phyloP scores from a whole-genome alignment of 2,329 filamentous ascomycete species.

The Trichoderma cornu-damae region DNA sequence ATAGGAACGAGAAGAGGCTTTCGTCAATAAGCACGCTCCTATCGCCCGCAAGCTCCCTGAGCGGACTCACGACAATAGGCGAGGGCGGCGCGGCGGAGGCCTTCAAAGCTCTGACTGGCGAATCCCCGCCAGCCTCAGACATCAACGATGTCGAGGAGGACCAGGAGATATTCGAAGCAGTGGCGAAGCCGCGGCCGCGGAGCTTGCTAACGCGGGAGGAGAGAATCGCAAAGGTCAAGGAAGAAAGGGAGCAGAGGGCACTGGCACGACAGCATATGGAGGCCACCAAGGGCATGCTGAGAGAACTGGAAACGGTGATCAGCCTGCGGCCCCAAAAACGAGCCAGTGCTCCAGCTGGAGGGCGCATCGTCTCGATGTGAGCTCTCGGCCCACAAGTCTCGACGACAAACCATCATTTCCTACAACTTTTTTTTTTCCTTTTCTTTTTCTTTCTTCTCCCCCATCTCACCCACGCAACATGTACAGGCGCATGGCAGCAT shows the following conservation, averaged over 20 bases:
- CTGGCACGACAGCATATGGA: constrained; percentile 68
- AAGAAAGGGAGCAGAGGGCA: constrained; percentile 73
- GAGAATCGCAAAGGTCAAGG: constrained; percentile 78
- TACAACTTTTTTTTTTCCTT: neutral
- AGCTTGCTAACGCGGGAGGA: constrained; percentile 77
- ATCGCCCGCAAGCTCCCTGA: constrained; percentile 58
- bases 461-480: constrained; percentile 1
- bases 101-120: constrained; percentile 72
- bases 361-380: constrained; percentile 43
- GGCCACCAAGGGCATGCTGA: constrained; percentile 81
- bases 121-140: constrained; percentile 50
- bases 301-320: constrained; percentile 88
- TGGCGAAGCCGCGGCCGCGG: constrained; percentile 66
- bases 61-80: constrained; percentile 61
- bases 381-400: constrained; percentile 2
- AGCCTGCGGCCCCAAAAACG: constrained; percentile 44
- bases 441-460: too few species aligned
- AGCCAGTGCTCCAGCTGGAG: constrained; percentile 32
- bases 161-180: constrained; percentile 84
- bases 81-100: constrained; percentile 54
- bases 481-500: constrained; percentile 14
- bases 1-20: constrained; percentile 68
- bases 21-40: constrained; percentile 57
- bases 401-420: neutral
- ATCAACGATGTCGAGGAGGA: constrained; percentile 57